Evolutionary conservation across 2,329 filamentous ascomycete species (phyloP).

Genomic region (Colletotrichum paranaense): DNA sequence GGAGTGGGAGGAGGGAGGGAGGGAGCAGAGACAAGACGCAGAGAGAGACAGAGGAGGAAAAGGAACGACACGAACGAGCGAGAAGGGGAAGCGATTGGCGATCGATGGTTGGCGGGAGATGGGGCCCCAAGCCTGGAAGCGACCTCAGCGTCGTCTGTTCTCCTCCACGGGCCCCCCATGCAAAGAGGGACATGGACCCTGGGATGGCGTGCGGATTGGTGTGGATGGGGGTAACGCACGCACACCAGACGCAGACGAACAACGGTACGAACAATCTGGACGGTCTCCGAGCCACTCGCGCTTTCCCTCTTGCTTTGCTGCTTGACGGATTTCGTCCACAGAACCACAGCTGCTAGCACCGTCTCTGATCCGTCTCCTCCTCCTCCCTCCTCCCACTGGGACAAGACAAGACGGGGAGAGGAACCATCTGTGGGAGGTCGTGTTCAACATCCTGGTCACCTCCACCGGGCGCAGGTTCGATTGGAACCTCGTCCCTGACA

Average conservation of each 20-base stretch:
- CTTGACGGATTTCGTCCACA: too few species aligned
- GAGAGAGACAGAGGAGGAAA: slow-evolving; percentile 30
- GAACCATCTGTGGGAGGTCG: background rate
- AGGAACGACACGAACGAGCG: slow-evolving; percentile 33
- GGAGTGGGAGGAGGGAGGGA: slow-evolving; percentile 24
- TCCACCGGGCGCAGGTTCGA: slow-evolving; percentile 32
- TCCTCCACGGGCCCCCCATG: slow-evolving; percentile 30
- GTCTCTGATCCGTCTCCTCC: background rate
- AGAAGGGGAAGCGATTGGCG: slow-evolving; percentile 36
- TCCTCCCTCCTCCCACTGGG: background rate
- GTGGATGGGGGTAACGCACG: slow-evolving; percentile 4
- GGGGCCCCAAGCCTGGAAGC: slow-evolving; percentile 34
- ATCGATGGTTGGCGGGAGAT: slow-evolving; percentile 36
- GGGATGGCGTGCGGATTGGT: slow-evolving; percentile 10
- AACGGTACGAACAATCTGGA: background rate
- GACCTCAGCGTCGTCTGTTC: slow-evolving; percentile 34
- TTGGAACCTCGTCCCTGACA: slow-evolving; percentile 32
- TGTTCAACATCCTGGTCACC: slow-evolving; percentile 12
- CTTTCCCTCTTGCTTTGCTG: background rate
- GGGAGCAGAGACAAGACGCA: slow-evolving; percentile 25
- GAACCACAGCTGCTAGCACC: background rate
- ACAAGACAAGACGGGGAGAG: background rate
- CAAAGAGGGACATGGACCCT: slow-evolving; percentile 29
- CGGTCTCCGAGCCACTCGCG: background rate
- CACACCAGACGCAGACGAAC: background rate